phyloP scores from a whole-genome alignment of 1,284 basidiomycete genomes.

The Afroboletus lepidellus region DNA sequence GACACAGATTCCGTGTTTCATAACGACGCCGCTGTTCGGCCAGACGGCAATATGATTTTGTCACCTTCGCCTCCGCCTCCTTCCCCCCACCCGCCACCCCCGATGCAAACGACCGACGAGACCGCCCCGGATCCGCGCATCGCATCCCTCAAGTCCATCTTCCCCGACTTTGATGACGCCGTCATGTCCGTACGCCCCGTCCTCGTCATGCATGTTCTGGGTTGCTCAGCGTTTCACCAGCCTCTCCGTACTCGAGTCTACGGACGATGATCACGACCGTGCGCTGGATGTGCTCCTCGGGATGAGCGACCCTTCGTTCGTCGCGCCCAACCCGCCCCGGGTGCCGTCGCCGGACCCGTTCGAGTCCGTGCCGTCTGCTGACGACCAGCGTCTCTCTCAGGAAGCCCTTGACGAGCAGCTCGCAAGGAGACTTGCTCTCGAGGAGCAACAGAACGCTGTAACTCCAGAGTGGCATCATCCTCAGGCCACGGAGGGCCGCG shows the following conservation, averaged over 20 bases:
- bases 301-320: slow-evolving; percentile 79
- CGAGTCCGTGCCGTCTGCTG: slow-evolving; percentile 14
- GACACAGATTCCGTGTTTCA: not conserved
- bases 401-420: slow-evolving; percentile 73
- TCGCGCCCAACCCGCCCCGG: slow-evolving; percentile 30
- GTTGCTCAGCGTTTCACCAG: slow-evolving; percentile 34
- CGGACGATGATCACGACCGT: slow-evolving; percentile 60
- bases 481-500: slow-evolving; percentile 12
- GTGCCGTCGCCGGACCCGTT: slow-evolving; percentile 2
- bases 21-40: not conserved
- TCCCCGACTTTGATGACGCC: slow-evolving; percentile 73
- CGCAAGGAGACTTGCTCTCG: slow-evolving; percentile 64
- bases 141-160: slow-evolving; percentile 62
- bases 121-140: slow-evolving; percentile 45
- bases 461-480: slow-evolving; percentile 35
- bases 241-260: slow-evolving; percentile 66
- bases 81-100: not conserved
- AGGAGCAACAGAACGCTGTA: slow-evolving; percentile 53
- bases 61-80: slow-evolving; percentile 13
- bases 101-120: not conserved
- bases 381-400: slow-evolving; percentile 43
- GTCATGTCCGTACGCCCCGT: slow-evolving; percentile 50
- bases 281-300: slow-evolving; percentile 72
- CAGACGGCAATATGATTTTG: slow-evolving; percentile 20
- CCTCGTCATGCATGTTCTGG: not conserved